Evolutionary conservation across 352 stramenopile species (phyloP).

Genomic region (Pythium scleroteichum): DNA sequence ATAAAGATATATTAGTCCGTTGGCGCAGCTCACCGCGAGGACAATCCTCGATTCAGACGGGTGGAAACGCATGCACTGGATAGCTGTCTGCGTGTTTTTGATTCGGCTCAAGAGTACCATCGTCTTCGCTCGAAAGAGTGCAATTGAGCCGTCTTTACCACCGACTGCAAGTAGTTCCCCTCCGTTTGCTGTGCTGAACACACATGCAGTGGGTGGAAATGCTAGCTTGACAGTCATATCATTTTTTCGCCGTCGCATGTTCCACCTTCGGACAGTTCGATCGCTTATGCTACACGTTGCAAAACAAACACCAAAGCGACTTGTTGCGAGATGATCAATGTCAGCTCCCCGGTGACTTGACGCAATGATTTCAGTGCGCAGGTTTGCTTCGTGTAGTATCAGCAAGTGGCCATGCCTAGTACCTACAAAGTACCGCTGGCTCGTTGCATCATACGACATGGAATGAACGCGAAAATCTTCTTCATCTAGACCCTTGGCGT

Average conservation of each 20-base stretch:
- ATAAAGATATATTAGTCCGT: slow-evolving; percentile 78
- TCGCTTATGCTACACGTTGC: slow-evolving; percentile 49
- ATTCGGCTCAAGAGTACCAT: slow-evolving; percentile 46
- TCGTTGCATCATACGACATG: slow-evolving; percentile 59
- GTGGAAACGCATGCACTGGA: slow-evolving; percentile 50
- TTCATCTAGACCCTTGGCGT: slow-evolving; percentile 27
- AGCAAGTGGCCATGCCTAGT: slow-evolving; percentile 34
- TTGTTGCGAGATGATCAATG: slow-evolving; percentile 29
- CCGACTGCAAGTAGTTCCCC: slow-evolving; percentile 58
- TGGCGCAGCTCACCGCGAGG: slow-evolving; percentile 54
- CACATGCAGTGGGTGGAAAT: slow-evolving; percentile 31
- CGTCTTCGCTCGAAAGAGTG: slow-evolving; percentile 33
- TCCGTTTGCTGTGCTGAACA: slow-evolving; percentile 41
- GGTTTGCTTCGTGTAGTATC: slow-evolving; percentile 14
- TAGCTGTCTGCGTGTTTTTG: slow-evolving; percentile 57
- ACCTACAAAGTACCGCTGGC: slow-evolving; percentile 53
- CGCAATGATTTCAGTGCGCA: slow-evolving; percentile 37
- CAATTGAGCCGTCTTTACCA: slow-evolving; percentile 57
- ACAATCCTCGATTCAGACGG: slow-evolving; percentile 34
- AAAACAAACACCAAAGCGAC: slow-evolving; percentile 44
- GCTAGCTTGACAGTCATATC: slow-evolving; percentile 29
- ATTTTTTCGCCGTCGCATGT: slow-evolving; percentile 42
- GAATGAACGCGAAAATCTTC: slow-evolving; percentile 76
- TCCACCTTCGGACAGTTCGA: slow-evolving; percentile 55
- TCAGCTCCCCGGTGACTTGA: slow-evolving; percentile 43